These are phyloP conservation scores for Russula foetens DNA, from an alignment of 768 basidiomycete genomes.

Conservation along the genomic window DNA sequence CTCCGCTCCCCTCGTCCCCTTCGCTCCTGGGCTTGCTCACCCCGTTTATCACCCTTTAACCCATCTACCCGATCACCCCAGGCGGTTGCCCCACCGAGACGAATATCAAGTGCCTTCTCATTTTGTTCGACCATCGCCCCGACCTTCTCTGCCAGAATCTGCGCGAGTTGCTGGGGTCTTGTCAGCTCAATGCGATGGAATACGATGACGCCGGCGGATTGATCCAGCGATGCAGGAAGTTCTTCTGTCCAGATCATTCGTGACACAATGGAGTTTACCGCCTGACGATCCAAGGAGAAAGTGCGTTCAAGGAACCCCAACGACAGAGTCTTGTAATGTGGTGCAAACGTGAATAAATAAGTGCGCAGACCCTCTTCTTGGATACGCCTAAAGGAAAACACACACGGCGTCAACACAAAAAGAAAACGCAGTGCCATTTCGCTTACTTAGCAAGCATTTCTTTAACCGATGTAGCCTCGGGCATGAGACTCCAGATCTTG, in stretches of 20 bases:
- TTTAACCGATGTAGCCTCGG: conserved; percentile 78
- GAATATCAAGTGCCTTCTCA: conserved; percentile 80
- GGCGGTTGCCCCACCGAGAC: conserved; percentile 58
- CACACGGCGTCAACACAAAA: background rate
- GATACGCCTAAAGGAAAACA: conserved; percentile 60
- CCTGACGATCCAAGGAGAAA: conserved; percentile 72
- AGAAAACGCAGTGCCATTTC: background rate
- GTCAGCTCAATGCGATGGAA: conserved; percentile 90
- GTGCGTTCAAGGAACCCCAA: conserved; percentile 80
- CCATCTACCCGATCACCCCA: conserved; percentile 68
- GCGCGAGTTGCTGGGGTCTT: conserved; percentile 84
- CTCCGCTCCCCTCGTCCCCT: conserved; percentile 66
- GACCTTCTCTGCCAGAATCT: conserved; percentile 82
- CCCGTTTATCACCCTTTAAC: conserved; percentile 67
- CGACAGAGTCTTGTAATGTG: conserved; percentile 88
- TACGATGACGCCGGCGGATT: conserved; percentile 80
- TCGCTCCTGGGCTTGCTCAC: conserved; percentile 72
- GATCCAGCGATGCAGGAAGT: conserved; percentile 86
- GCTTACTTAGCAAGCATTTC: conserved; percentile 89
- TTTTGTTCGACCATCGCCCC: conserved; percentile 83
- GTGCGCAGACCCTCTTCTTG: conserved; percentile 97
- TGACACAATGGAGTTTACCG: conserved; percentile 86
- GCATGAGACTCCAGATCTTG: conserved; percentile 98
- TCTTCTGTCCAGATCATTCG: conserved; percentile 99
- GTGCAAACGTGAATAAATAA: conserved; percentile 96